Conservation (phyloP, 441 rosid genomes). For the Bruguiera hainesii region DNA sequence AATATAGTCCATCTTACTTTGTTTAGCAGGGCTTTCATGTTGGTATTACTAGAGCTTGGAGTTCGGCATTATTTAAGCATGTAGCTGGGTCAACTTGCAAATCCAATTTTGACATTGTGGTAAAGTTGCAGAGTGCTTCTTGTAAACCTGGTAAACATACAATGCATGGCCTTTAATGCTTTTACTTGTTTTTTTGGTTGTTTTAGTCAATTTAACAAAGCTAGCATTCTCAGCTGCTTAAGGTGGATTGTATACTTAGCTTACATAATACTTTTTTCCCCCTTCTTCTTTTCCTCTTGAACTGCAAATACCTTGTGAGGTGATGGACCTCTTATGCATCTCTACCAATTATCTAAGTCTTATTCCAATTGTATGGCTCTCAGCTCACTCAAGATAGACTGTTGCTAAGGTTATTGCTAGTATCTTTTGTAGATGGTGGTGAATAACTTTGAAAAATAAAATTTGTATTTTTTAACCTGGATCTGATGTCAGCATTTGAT, state of each 20-base stretch:
- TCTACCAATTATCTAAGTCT: neutral
- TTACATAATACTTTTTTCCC: neutral
- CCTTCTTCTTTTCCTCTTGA: neutral
- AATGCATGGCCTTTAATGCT: slow-evolving; percentile 5
- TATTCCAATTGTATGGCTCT: no score
- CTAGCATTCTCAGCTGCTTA: neutral
- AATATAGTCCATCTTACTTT: slow-evolving; percentile 14
- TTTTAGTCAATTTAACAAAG: neutral
- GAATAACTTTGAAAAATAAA: neutral
- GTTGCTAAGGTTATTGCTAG: neutral
- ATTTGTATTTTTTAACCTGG: neutral
- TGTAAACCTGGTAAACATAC: slow-evolving; percentile 38
- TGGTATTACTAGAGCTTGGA: slow-evolving; percentile 36
- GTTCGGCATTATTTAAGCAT: slow-evolving; percentile 28
- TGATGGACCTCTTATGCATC: no score
- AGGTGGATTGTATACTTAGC: neutral
- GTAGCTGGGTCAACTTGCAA: slow-evolving; percentile 27
- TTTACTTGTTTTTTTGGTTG: neutral
- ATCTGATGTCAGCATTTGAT: slow-evolving; percentile 3
- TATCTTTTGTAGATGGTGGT: neutral
- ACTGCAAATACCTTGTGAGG: neutral
- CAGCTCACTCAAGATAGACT: no score
- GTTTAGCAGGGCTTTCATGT: slow-evolving; percentile 51
- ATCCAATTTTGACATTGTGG: slow-evolving; percentile 16
- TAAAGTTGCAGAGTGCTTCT: slow-evolving; percentile 32